Percentiles rank a stretch among this genome's conserved stretches.
phyloP scores from a whole-genome alignment of 2,329 filamentous ascomycete species.

The Fusarium kyushuense region DNA sequence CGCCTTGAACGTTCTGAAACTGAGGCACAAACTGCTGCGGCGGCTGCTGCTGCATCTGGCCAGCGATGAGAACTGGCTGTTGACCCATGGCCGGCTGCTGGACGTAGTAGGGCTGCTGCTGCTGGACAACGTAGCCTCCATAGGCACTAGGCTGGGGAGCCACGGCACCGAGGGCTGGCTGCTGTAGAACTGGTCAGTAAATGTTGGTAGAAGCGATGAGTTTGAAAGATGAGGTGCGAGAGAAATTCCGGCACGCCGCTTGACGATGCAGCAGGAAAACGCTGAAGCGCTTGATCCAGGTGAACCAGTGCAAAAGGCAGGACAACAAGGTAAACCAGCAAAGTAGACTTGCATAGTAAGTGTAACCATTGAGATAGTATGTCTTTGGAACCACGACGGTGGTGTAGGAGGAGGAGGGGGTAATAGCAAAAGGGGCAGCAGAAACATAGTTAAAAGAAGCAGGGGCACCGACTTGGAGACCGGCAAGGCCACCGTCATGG shows the following conservation, averaged over 20 bases:
- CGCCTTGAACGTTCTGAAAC: slow-evolving; percentile 44
- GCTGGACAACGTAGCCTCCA: slow-evolving; percentile 49
- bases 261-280: background rate
- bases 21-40: slow-evolving; percentile 46
- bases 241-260: background rate
- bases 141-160: slow-evolving; percentile 47
- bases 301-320: background rate
- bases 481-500: slow-evolving; percentile 56
- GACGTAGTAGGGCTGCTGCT: slow-evolving; percentile 52
- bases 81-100: slow-evolving; percentile 51
- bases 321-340: slow-evolving; percentile 9
- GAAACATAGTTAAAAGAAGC: slow-evolving; percentile 47
- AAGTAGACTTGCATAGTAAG: slow-evolving; percentile 57
- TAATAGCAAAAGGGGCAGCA: slow-evolving; percentile 37
- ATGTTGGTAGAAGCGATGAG: background rate
- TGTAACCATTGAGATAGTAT: slow-evolving; percentile 49
- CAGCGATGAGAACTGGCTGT: slow-evolving; percentile 52
- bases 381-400: slow-evolving; percentile 52
- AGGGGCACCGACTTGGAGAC: slow-evolving; percentile 52
- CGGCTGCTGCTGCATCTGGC: slow-evolving; percentile 28
- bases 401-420: slow-evolving; percentile 43
- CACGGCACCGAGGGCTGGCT: slow-evolving; percentile 49
- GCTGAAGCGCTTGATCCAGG: slow-evolving; percentile 13
- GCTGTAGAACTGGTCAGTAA: slow-evolving; percentile 46
- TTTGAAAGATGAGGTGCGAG: slow-evolving; percentile 1